Base-by-base conservation (phyloP, 139 green algal species). In the Tetradesmus lagerheimii region DNA sequence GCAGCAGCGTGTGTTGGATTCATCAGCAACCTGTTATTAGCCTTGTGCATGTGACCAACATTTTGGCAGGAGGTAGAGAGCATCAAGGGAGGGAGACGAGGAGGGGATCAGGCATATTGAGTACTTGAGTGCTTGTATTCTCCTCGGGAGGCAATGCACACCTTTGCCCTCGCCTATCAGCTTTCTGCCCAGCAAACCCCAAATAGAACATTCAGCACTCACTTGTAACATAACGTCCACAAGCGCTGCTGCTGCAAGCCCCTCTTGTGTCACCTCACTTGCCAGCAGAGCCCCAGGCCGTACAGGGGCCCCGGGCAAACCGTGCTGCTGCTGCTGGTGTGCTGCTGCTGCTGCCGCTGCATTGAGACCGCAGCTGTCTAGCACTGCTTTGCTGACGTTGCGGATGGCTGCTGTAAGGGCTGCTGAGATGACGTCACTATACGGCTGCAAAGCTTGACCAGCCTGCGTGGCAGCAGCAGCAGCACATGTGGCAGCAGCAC, bases 221-320 rank as follows among this genome's bases (percentile, higher is more conserved):
- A 93, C 84, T 89, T 93, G 92, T 78, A 95, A 82, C 89, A 95
- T 91, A 2, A 95, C 93, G 67, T 95, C 93, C 1, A 91, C 80
- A 14, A 95, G 79, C 12, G 90, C 91, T 43, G 90, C 89, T 34
- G 93, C 89, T 11, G 93, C 90, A 64, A 94, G 86, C 1, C 91
- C 93, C 78, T 95, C 93, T 34, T 92, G 89, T 0, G 93, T 91
- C 23, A 86, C 89, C 67, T 95, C 93, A 14, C 62, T 71, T 6
- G 89, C 87, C 62, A 95, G 86, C 76, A 90, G 62, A 2, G 31
- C 86, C 76, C 50, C 75, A 25, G 35, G 76, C 35, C 43, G 50
- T 76, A 57, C 20, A 53, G 29, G 34, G 1, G 34, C 15, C 87
- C 16, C 31, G 64, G 34, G 31, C 45, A 81, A 80, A 57, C 31